phyloP scores from a whole-genome alignment of 306 rosid species.

The Rosa chinensis region DNA sequence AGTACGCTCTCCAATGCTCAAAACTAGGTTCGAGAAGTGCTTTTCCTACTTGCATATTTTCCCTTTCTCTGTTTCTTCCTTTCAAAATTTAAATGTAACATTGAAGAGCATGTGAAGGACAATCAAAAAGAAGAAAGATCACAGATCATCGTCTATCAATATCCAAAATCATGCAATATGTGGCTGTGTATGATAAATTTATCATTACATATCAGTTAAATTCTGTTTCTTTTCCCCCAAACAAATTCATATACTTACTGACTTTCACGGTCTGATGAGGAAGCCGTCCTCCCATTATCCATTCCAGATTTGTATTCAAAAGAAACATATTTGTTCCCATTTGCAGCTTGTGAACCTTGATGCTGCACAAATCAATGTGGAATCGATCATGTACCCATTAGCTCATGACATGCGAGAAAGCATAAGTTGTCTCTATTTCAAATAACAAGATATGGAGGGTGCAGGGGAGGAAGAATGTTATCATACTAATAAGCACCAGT shows the following conservation, averaged over 20 bases:
- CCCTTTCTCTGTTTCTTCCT: neutral
- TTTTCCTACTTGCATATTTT: neutral
- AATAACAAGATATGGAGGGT: neutral
- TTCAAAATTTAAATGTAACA: neutral
- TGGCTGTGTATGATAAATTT: neutral
- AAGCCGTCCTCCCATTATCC: conserved; percentile 95
- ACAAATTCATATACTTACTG: conserved; percentile 54
- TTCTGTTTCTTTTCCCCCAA: neutral
- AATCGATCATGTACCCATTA: conserved; percentile 20
- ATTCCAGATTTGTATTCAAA: conserved; percentile 98
- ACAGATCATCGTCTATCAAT: neutral
- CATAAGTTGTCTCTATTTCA: neutral
- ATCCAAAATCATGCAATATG: neutral
- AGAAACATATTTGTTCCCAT: conserved; percentile 90
- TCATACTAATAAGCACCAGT: neutral
- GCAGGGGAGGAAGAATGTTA: neutral
- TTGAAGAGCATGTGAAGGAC: neutral
- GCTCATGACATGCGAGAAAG: conserved; percentile 13
- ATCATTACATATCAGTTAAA: neutral
- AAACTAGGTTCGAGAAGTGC: neutral
- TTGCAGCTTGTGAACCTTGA: conserved; percentile 85
- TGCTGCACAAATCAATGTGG: conserved; percentile 59
- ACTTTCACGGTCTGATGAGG: conserved; percentile 97
- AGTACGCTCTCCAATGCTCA: neutral
- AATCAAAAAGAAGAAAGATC: conserved; percentile 2